Percentiles rank a stretch among this genome's conserved stretches.
Conservation (phyloP, 208 protist species). For the Wallacemonas sp. region DNA sequence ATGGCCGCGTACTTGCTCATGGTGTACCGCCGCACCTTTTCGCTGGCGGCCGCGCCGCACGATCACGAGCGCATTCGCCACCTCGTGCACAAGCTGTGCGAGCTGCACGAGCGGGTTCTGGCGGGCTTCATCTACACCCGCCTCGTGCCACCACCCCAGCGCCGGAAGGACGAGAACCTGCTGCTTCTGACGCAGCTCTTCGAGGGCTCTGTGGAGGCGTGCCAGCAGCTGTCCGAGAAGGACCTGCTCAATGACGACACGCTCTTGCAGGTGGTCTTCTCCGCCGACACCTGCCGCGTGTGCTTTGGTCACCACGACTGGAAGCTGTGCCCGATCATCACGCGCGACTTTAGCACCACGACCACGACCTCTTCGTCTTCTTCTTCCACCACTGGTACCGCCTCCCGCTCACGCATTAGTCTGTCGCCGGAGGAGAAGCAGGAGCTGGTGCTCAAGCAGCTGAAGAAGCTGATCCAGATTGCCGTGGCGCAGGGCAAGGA, state of each 20-base stretch:
- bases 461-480: constrained; percentile 33
- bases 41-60: constrained; percentile 71
- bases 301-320: constrained; percentile 82
- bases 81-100: constrained; percentile 57
- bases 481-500: constrained; percentile 37
- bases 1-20: constrained; percentile 79
- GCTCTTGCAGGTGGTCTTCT: constrained; percentile 70
- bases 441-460: constrained; percentile 54
- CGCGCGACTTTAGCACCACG: constrained; percentile 64
- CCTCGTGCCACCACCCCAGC: constrained; percentile 52
- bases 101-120: constrained; percentile 77
- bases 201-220: constrained; percentile 24
- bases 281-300: constrained; percentile 62
- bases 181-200: constrained; percentile 34
- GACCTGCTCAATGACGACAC: constrained; percentile 45
- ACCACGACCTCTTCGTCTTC: not conserved
- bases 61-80: constrained; percentile 66
- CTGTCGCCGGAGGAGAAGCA: constrained; percentile 79
- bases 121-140: constrained; percentile 82
- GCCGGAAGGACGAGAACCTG: constrained; percentile 39
- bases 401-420: constrained; percentile 44
- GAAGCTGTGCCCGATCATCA: constrained; percentile 79
- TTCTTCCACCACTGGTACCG: no score
- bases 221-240: constrained; percentile 21
- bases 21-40: constrained; percentile 79